Evolutionary conservation across 2,329 filamentous ascomycete species (phyloP), one percentile per base, ranked within the genome.

Genomic region (Phialemoniopsis sp.): DNA sequence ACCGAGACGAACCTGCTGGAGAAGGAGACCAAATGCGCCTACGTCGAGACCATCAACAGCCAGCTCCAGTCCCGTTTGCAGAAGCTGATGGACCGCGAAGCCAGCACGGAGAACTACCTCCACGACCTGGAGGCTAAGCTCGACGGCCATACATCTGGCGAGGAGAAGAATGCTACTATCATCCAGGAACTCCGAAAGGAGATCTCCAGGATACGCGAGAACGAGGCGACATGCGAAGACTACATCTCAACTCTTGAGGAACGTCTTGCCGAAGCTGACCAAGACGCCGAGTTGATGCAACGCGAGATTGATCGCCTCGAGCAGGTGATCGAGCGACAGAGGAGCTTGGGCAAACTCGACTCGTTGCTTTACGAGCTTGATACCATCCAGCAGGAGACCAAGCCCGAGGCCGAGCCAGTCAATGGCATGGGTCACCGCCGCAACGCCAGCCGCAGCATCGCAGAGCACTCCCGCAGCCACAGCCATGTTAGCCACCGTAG

Each of bases 191-290:
- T 98, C 38, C 87, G 90, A 37, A 96, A 95, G 57, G 93, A 98
- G 65, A 84, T 98, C 44, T 74, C 85, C 17, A 84, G 91, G 32
- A 79, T 90, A 13, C 82, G 90, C 36, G 93, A 96, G 54, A 96
- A 89, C 51, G 93, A 98, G 66, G 78, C 84, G 4, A 85, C 85
- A 30, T 89, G 84, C 50, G 93, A 98, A 60, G 93, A 97, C 49
- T 98, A 98, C 60, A 97, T 98, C 38, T 95, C 91, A 1, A 97
- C 90, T 0, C 70, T 98, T 10, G 93, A 98, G 59, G 93, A 97
- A 65, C 85, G 91, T 16, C 76, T 98, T 8, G 93, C 93, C 1
- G 93, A 98, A 63, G 85, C 91, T 3, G 93, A 98, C 54, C 91
- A 97, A 60, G 93, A 98, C 57, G 82, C 88, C 32, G 93, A 97